A percentile compares a stretch with the other conserved stretches of the same genome.
Conservation (phyloP, 495 filamentous ascomycete species). For the Xylaria telfairii region DNA sequence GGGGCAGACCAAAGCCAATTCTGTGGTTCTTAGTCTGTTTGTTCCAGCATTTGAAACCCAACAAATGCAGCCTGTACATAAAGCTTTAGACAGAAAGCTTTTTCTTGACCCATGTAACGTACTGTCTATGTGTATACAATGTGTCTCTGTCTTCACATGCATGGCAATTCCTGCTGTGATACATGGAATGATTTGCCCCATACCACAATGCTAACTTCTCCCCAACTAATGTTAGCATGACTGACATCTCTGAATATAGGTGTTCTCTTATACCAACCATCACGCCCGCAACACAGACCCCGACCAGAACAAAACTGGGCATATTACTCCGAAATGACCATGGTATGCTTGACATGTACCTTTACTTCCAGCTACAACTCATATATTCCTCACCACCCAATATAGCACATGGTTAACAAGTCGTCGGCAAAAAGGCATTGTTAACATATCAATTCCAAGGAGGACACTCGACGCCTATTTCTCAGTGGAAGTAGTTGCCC, state of each 20-base stretch:
- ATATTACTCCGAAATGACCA: background rate
- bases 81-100: slow-evolving; percentile 26
- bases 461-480: too few relatives aligned
- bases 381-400: background rate
- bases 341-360: background rate
- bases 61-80: slow-evolving; percentile 29
- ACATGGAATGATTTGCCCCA: background rate
- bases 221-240: background rate
- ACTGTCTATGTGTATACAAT: background rate
- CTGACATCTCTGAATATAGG: background rate
- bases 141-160: background rate
- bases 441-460: too few relatives aligned
- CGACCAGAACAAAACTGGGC: background rate
- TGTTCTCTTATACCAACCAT: background rate
- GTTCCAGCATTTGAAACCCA: slow-evolving; percentile 15
- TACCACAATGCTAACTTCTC: background rate
- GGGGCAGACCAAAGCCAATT: slow-evolving; percentile 15
- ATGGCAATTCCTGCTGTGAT: too few relatives aligned
- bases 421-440: too few relatives aligned
- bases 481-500: too few relatives aligned
- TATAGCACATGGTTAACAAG: background rate
- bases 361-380: background rate
- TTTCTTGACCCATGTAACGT: slow-evolving; percentile 3
- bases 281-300: background rate
- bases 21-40: slow-evolving; percentile 15